Percentiles rank a stretch among this genome's conserved stretches.
phyloP scores from a whole-genome alignment of 2,329 filamentous ascomycete species.

The Xylaria sp. region DNA sequence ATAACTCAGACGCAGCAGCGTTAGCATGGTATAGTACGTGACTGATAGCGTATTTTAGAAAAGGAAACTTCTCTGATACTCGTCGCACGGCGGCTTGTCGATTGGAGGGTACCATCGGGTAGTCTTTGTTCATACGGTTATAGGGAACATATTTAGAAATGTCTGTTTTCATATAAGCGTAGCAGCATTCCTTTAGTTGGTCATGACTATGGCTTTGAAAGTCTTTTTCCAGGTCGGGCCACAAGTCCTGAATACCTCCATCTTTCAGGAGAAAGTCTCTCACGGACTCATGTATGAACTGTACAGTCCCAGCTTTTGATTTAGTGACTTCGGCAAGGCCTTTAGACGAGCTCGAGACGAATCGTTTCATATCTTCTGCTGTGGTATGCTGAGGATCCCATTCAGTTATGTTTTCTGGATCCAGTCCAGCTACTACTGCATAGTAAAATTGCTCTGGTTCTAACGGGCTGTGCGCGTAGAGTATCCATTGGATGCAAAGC shows the following conservation, averaged over 20 bases:
- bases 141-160: no score
- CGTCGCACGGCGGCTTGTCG: no score
- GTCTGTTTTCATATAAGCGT: background rate
- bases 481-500: constrained; percentile 32
- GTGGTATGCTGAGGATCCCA: constrained; percentile 22
- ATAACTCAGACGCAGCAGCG: background rate
- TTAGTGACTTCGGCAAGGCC: constrained; percentile 60
- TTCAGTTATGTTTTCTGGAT: constrained; percentile 13
- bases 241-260: constrained; percentile 48
- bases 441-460: constrained; percentile 27
- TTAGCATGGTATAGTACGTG: background rate
- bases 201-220: constrained; percentile 59
- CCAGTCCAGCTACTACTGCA: constrained; percentile 25
- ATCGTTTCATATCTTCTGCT: constrained; percentile 46
- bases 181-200: constrained; percentile 24
- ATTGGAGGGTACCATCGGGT: background rate
- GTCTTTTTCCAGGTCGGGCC: constrained; percentile 51
- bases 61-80: background rate
- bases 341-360: constrained; percentile 59
- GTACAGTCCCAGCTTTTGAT: constrained; percentile 51
- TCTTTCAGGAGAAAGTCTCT: constrained; percentile 59
- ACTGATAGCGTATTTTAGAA: background rate
- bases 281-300: constrained; percentile 67
- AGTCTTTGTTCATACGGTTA: background rate
- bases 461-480: constrained; percentile 24